Base-by-base conservation (phyloP, 192 early-diverging fungal species). In the Dissophora globulifera region DNA sequence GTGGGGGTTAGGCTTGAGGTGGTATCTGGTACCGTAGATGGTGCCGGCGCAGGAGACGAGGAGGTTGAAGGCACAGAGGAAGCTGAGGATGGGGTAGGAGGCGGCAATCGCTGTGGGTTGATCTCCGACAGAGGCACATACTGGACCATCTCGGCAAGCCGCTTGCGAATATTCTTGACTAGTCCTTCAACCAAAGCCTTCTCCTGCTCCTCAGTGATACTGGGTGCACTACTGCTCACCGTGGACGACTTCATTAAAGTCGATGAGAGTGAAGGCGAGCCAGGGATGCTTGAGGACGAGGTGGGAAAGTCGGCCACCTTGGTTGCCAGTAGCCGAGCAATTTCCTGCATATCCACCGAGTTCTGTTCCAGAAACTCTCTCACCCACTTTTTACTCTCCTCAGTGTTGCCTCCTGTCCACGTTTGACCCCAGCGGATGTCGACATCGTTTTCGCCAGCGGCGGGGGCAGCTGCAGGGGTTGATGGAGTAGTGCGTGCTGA, bases 311-410 rank as follows among this genome's bases (percentile, higher is more conserved):
- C 22, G 19, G 52, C 11, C 2, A 33, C 33, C 26, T 55, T 71
- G 22, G 22, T 35, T 16, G 62, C 54, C 19, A 67, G 20, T 13
- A 67, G 25, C 12, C 17, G 57, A 3, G 55, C 50, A 19, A 67
- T 32, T 42, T 56, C 45, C 5, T 29, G 40, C 58, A 76, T 76
- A 2, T 76, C 72, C 0, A 20, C 19, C 11, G 72, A 67, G 43
- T 76, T 76, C 15, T 59, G 29, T 20, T 76, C 63, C 27, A 76
- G 50, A 46, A 61, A 76, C 38, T 76, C 72, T 27, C 64, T 41
- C n/a, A 76, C 72, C 72, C 72, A 76, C 30, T 51, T 66, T 45
- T 66, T 67, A 35, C 43, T 62, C 58, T 76, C 72, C 33, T 67
- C 72, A 8, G 63, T 67, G 45, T 62, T 29, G 2, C 52, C 63